Evolutionary conservation across 495 filamentous ascomycete genomes (phyloP), one percentile per base, ranked within the genome.

Genomic region (Hypomontagnella submonticulosa): DNA sequence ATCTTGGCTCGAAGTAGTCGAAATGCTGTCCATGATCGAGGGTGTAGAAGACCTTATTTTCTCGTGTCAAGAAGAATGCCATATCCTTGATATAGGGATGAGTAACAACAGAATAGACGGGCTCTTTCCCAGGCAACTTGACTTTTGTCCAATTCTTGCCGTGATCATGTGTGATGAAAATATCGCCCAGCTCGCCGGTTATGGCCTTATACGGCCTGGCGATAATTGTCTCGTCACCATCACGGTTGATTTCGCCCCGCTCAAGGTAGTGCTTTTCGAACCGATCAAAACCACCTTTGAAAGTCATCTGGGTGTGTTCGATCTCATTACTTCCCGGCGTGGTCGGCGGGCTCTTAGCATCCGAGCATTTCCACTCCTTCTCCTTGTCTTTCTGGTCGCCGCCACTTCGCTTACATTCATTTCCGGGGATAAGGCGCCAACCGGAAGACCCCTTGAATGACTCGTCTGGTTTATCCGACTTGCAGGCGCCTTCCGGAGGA

Each of bases 341-440:
- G 8, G 71, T 63, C n/a, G 83, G 84, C 20, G 79, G 57, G 43
- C 65, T 62, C 23, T 67, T 73, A 46, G 73, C 72, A 15, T 85
- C 81, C 12, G 74, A 74, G 63, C 86, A 88, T 65, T 81, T 79
- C 51, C 78, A 80, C 66, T 90, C 83, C 10, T 87, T 79, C 6
- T 80, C 80, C 20, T 87, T 80, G 70, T 90, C 89, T 68, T 87
- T 88, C 13, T 83, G 77, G 7, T 79, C 75, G 23, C 81, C 80
- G 34, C 80, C 78, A 38, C 72, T 80, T 16, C 82, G 84, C 63
- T 89, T 84, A 77, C 95, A 99, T 15, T 82, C 83, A 74, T 99
- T 93, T 3, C 95, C 96, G 8, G 94, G 93, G 51, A 99, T 97
- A 71, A 92, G 84, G 52, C 93, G 87, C 81, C 91, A 99, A 20